These are phyloP conservation scores for Cystobasidium onofrii DNA, from an alignment of 768 basidiomycete species.

Conservation along the genomic window DNA sequence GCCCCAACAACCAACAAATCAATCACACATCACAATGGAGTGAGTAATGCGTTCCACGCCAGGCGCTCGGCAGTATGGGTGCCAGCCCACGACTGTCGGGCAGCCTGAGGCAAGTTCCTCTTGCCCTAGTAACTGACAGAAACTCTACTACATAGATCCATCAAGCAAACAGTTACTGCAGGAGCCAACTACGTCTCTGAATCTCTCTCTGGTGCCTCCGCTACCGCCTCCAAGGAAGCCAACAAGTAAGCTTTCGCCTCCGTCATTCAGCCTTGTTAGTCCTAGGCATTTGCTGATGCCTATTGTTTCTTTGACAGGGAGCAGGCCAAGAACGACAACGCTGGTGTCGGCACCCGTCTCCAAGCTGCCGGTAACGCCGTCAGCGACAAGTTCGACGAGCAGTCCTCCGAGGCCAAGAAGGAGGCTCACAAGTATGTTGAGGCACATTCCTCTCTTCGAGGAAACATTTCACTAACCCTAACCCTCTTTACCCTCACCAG, in stretches of 20 bases:
- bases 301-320: no score
- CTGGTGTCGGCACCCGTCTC: not conserved
- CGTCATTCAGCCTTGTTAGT: no score
- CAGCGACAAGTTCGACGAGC: not conserved
- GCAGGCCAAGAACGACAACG: slow-evolving; percentile 11
- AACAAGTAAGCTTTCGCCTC: not conserved
- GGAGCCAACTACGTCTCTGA: not conserved
- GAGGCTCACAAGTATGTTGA: not conserved
- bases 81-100: no score
- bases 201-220: not conserved
- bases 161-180: not conserved
- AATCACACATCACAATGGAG: not conserved
- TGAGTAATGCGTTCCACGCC: no score
- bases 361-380: not conserved
- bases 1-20: not conserved
- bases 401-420: slow-evolving; percentile 10
- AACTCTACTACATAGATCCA: no score
- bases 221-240: not conserved
- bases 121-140: no score
- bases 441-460: no score
- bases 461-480: no score
- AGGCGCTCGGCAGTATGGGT: no score
- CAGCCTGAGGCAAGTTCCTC: no score
- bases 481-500: no score
- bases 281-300: no score